phyloP scores from a whole-genome alignment of 441 rosid genomes.

The Sinapis alba region DNA sequence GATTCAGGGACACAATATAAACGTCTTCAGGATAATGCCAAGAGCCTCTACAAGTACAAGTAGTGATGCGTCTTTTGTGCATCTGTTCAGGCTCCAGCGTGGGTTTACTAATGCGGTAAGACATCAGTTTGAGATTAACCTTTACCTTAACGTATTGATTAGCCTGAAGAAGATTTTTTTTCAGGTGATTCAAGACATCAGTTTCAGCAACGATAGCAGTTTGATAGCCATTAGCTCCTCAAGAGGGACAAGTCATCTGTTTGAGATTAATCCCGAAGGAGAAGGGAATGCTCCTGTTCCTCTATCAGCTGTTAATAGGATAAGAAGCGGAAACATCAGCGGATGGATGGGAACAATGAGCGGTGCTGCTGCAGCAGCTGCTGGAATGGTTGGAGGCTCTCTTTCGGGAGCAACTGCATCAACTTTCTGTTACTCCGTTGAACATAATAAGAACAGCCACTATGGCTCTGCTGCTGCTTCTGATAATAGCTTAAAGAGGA shows the following conservation, averaged over 20 bases:
- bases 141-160: neutral
- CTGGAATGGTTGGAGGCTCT: conserved; percentile 66
- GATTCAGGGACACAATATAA: conserved; percentile 87
- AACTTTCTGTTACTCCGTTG: conserved; percentile 45
- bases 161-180: conserved; percentile 17
- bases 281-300: conserved; percentile 56
- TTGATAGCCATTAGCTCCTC: conserved; percentile 92
- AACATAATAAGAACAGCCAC: conserved; percentile 43
- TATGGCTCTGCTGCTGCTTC: conserved; percentile 45
- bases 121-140: neutral
- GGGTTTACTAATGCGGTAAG: conserved; percentile 60
- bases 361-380: conserved; percentile 85
- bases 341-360: conserved; percentile 84
- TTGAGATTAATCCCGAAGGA: conserved; percentile 83
- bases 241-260: conserved; percentile 92
- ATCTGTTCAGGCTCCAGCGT: conserved; percentile 89
- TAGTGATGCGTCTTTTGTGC: conserved; percentile 55
- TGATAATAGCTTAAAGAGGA: conserved; percentile 47
- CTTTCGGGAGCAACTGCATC: conserved; percentile 78
- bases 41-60: conserved; percentile 47
- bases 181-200: conserved; percentile 93
- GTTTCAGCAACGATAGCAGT: conserved; percentile 83
- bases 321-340: conserved; percentile 69
- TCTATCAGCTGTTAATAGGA: conserved; percentile 74
- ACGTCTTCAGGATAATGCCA: conserved; percentile 84